Evolutionary conservation across 495 filamentous ascomycete species (phyloP).

Genomic region (Penicillium alfredii): DNA sequence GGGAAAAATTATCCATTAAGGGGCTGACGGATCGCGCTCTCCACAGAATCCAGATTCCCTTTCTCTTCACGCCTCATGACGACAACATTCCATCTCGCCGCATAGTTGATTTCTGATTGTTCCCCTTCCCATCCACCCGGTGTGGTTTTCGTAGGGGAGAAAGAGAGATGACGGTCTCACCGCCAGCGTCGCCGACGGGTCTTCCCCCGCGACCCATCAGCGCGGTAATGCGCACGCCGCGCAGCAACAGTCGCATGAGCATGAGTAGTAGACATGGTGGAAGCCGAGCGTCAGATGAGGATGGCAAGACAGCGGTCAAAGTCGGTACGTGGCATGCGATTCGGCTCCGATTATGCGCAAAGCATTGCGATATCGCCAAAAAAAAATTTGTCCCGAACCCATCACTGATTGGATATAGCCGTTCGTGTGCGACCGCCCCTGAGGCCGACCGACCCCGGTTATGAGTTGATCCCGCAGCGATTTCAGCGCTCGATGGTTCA

Average conservation of each 20-base stretch:
- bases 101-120: slow-evolving; percentile 14
- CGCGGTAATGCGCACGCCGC: slow-evolving; percentile 71
- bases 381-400: background rate
- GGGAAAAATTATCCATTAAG: too few species aligned
- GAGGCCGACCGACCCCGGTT: slow-evolving; percentile 78
- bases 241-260: slow-evolving; percentile 88
- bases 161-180: slow-evolving; percentile 49
- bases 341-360: slow-evolving; percentile 10
- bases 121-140: slow-evolving; percentile 17
- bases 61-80: slow-evolving; percentile 19
- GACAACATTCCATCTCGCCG: slow-evolving; percentile 8
- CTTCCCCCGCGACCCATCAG: slow-evolving; percentile 71
- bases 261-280: slow-evolving; percentile 73
- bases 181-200: slow-evolving; percentile 53
- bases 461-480: slow-evolving; percentile 88
- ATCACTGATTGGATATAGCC: slow-evolving; percentile 45
- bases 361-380: slow-evolving; percentile 3
- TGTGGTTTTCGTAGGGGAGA: slow-evolving; percentile 20
- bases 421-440: slow-evolving; percentile 92
- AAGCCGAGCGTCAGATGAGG: slow-evolving; percentile 89
- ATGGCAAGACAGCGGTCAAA: slow-evolving; percentile 95
- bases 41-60: background rate
- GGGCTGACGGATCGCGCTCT: background rate
- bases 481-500: slow-evolving; percentile 93
- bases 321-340: slow-evolving; percentile 68